Percentiles rank a stretch among this genome's conserved stretches.
Evolutionary conservation across 768 basidiomycete genomes (phyloP).

Genomic region (Mrakia gelida): DNA sequence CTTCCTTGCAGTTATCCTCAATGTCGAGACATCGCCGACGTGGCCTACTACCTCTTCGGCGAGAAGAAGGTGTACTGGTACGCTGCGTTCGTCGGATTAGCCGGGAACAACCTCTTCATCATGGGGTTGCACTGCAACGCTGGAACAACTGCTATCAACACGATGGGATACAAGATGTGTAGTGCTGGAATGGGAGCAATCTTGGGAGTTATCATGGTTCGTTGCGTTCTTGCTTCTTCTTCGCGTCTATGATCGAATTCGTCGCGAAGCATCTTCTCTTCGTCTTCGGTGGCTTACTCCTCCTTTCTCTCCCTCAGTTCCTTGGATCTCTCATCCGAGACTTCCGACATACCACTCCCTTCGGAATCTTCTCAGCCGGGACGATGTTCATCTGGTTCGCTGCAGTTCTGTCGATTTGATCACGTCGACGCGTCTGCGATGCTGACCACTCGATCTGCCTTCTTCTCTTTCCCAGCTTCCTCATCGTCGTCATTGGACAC

Average conservation of each 20-base stretch:
- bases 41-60: conserved; percentile 30
- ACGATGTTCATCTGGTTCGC: conserved; percentile 33
- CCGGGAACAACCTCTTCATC: conserved; percentile 36
- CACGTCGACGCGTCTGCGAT: background rate
- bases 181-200: conserved; percentile 16
- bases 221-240: too few species aligned
- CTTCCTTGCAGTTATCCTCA: conserved; percentile 8
- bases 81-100: conserved; percentile 33
- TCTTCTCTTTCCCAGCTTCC: background rate
- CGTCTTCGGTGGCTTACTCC: background rate
- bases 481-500: conserved; percentile 38
- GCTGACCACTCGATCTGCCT: too few species aligned
- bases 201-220: conserved; percentile 32
- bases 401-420: too few species aligned
- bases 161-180: conserved; percentile 34
- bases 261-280: too few species aligned
- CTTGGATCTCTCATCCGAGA: conserved; percentile 34
- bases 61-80: conserved; percentile 22
- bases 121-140: conserved; percentile 36
- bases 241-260: too few species aligned
- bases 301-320: conserved; percentile 28
- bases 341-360: conserved; percentile 32
- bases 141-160: conserved; percentile 35
- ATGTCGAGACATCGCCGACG: conserved; percentile 36
- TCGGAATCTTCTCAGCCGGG: conserved; percentile 28